phyloP scores from a whole-genome alignment of 1,139 yeast genomes.

The Yamadazyma songkhlaensis region DNA sequence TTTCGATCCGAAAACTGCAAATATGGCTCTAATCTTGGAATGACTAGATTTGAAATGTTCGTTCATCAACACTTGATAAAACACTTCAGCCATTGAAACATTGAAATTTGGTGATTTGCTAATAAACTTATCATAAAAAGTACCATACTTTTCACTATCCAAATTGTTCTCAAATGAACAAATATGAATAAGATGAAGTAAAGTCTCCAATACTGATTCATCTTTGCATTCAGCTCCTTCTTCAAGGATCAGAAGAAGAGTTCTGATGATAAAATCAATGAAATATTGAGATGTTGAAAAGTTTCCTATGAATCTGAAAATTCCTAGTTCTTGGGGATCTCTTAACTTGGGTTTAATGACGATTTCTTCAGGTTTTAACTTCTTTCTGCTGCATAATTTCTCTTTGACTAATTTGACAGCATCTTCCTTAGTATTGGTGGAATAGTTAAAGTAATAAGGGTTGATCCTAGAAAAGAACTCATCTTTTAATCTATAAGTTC shows the following conservation, averaged over 20 bases:
- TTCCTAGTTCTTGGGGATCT: slow-evolving; percentile 27
- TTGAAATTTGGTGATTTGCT: slow-evolving; percentile 26
- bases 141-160: slow-evolving; percentile 27
- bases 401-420: slow-evolving; percentile 59
- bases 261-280: slow-evolving; percentile 48
- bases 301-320: slow-evolving; percentile 32
- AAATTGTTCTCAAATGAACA: slow-evolving; percentile 34
- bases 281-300: slow-evolving; percentile 54
- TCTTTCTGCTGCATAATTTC: slow-evolving; percentile 24
- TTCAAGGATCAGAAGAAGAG: slow-evolving; percentile 41
- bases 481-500: slow-evolving; percentile 65
- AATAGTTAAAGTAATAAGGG: slow-evolving; percentile 79
- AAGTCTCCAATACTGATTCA: slow-evolving; percentile 57
- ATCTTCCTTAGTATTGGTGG: slow-evolving; percentile 77
- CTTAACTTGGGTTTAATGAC: slow-evolving; percentile 47
- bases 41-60: slow-evolving; percentile 44
- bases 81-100: slow-evolving; percentile 42
- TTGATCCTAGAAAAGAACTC: slow-evolving; percentile 56
- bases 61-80: slow-evolving; percentile 42
- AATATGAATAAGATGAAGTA: slow-evolving; percentile 69
- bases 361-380: slow-evolving; percentile 35
- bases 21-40: slow-evolving; percentile 54
- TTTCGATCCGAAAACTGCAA: slow-evolving; percentile 31
- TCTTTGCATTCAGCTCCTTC: slow-evolving; percentile 33
- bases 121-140: slow-evolving; percentile 34